Base-by-base conservation (phyloP, 140 eudicot genomes). In the Flaveria floridana region DNA sequence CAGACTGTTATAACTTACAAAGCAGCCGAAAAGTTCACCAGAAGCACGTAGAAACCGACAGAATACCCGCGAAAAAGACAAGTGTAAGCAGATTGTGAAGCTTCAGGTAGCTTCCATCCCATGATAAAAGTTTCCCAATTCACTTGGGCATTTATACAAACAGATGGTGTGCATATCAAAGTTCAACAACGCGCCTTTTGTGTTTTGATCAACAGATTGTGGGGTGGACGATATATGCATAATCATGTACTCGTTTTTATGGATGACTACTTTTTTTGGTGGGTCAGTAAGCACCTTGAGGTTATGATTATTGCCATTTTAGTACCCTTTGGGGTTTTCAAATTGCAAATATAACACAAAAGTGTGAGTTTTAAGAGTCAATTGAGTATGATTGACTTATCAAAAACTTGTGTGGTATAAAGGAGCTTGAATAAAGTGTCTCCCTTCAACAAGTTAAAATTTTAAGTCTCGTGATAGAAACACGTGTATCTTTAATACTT, bases 101-200 rank as follows among this genome's bases (percentile, higher is more conserved):
- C 72, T 81, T 83, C 78, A 76, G 57, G 77, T 68, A 41, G 47
- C 84, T 81, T 81, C 71, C 68, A 62, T 65, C 76, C 81, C 84
- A 82, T 76, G 25, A 41, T 9, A 0, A 65, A 77, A 42, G 0
- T 57, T 20, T 69, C 15, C 20, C 15, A 79, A 70, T 78, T 76
- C 71, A 50, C 63, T 47, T 68, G 46, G 52, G 65, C 25, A 59
- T 73, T 77, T 78, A 82, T 42, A 73, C 75, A 57, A 82, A 64
- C 21, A 72, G 80, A 1, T 82, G 56, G 80, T 82, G 79, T 82
- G 80, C 77, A 73, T 68, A 66, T 15, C 55, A 77, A 51, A 47
- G 41, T 26, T 77, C 72, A 52, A 16, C 18, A 37, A 68, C 51
- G 56, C 15, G 53, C 1, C 59, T 18, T 59, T 73, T 20, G 69